Conservation (phyloP, 2,329 filamentous ascomycete species). For the Fusarium sp. region DNA sequence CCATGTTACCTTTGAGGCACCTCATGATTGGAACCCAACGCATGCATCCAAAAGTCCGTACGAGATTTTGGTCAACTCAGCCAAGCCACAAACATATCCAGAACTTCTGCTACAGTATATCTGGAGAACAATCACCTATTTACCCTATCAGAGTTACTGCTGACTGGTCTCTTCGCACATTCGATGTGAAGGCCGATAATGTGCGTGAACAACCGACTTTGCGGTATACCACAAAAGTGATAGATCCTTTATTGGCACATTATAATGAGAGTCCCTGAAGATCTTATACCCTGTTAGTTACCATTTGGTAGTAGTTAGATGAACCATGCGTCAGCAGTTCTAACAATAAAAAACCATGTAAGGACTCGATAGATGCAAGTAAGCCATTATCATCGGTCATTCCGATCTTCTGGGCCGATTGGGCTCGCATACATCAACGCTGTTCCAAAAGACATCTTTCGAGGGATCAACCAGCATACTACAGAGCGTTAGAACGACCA, state of each 20-base stretch:
- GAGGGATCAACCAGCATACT: conserved; percentile 24
- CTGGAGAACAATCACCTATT: conserved; percentile 2
- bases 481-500: conserved; percentile 11
- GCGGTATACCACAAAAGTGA: conserved; percentile 7
- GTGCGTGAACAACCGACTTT: conserved; percentile 5
- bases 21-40: conserved; percentile 38
- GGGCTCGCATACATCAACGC: conserved; percentile 37
- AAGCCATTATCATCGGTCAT: conserved; percentile 12
- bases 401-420: conserved; percentile 32
- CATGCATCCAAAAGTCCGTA: conserved; percentile 8
- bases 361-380: conserved; percentile 4
- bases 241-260: not conserved
- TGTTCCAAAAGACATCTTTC: conserved; percentile 35
- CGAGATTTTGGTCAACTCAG: conserved; percentile 1
- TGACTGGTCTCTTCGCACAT: conserved; percentile 1
- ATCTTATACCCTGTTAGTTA: conserved; percentile 17
- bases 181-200: conserved; percentile 6
- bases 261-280: conserved; percentile 27
- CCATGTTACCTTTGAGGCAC: conserved; percentile 11
- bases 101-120: conserved; percentile 24
- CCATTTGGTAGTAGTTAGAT: not conserved
- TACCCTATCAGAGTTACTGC: conserved; percentile 3
- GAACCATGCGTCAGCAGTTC: conserved; percentile 4
- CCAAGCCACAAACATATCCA: conserved; percentile 32
- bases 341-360: not conserved